Conservation (phyloP, 345 rosid species). For the Citrus mangshanensis region DNA sequence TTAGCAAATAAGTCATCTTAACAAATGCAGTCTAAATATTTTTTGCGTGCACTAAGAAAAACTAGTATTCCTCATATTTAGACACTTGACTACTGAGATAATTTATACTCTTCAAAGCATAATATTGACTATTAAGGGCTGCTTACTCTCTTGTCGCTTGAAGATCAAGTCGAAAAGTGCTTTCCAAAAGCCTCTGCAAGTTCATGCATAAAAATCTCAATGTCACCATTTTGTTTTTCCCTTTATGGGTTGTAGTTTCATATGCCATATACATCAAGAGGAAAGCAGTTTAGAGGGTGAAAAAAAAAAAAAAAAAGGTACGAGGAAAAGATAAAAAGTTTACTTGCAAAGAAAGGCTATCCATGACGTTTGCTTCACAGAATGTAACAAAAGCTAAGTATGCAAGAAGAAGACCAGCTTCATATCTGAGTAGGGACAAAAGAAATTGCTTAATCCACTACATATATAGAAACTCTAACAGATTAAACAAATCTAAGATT, state of each 20-base stretch:
- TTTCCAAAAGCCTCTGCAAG: slow-evolving; percentile 88
- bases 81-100: neutral
- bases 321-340: slow-evolving; percentile 6
- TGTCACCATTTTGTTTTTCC: neutral
- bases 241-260: neutral
- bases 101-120: neutral
- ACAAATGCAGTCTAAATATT: neutral
- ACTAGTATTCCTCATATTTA: neutral
- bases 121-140: neutral
- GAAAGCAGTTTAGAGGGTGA: no score
- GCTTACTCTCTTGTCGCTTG: slow-evolving; percentile 92
- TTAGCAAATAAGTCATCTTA: neutral
- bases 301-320: neutral
- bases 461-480: neutral
- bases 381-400: slow-evolving; percentile 94
- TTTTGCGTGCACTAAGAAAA: neutral
- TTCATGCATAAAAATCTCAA: slow-evolving; percentile 11
- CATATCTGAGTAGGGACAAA: slow-evolving; percentile 54
- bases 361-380: slow-evolving; percentile 79
- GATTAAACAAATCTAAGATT: slow-evolving; percentile 6
- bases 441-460: slow-evolving; percentile 5
- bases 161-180: slow-evolving; percentile 83
- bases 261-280: neutral
- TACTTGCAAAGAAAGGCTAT: slow-evolving; percentile 88
- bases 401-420: slow-evolving; percentile 92